phyloP scores from a whole-genome alignment of 2,329 filamentous ascomycete genomes.

The Arthrinium phaeospermum region DNA sequence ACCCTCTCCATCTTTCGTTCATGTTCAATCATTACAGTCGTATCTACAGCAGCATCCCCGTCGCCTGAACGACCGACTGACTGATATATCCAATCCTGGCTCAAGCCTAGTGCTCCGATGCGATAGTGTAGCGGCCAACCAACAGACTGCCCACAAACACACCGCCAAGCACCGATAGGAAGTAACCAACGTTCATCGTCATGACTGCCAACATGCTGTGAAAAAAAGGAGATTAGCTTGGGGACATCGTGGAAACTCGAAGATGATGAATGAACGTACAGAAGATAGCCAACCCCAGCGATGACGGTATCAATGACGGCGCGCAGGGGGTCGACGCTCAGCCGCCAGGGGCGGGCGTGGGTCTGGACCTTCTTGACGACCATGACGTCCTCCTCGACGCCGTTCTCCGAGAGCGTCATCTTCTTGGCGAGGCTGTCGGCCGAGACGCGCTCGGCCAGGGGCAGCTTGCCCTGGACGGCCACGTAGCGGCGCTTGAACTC shows the following conservation, averaged over 20 bases:
- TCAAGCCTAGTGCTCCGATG: conserved; percentile 53
- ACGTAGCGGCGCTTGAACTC: conserved; percentile 80
- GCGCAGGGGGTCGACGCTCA: conserved; percentile 64
- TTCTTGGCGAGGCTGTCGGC: conserved; percentile 67
- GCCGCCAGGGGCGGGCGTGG: conserved; percentile 73
- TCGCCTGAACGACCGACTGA: background rate
- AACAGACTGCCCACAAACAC: conserved; percentile 85
- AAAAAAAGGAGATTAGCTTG: background rate
- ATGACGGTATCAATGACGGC: conserved; percentile 38
- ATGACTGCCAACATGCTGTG: conserved; percentile 42
- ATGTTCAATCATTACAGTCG: background rate
- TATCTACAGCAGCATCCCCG: background rate
- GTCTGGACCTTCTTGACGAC: conserved; percentile 67
- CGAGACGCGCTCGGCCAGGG: conserved; percentile 63
- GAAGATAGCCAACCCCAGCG: conserved; percentile 38
- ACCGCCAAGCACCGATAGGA: conserved; percentile 39
- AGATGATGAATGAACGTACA: conserved; percentile 31
- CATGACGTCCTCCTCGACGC: conserved; percentile 79
- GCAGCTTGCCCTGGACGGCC: conserved; percentile 68
- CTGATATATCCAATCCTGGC: background rate
- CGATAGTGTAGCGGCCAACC: conserved; percentile 70
- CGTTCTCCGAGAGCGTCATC: conserved; percentile 74
- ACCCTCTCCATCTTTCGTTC: background rate
- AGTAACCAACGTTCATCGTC: conserved; percentile 42
- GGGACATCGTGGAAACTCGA: background rate